These are phyloP conservation scores for Aspergillus egyptiacus DNA, from an alignment of 495 filamentous ascomycete species.

Conservation along the genomic window DNA sequence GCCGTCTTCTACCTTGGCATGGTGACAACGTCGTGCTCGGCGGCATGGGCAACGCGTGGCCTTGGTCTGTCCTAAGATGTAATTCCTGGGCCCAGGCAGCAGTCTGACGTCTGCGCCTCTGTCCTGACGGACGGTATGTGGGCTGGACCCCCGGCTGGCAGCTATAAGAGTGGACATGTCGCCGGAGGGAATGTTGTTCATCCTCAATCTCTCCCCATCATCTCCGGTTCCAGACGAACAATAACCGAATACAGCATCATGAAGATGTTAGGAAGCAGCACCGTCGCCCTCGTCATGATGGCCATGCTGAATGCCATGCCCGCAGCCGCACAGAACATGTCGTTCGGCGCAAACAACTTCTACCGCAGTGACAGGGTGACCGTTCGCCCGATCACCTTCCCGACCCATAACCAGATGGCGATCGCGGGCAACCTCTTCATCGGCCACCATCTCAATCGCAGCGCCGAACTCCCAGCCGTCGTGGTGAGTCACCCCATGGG, in stretches of 20 bases:
- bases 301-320: conserved; percentile 1
- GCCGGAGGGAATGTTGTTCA: too few relatives aligned
- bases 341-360: conserved; percentile 26
- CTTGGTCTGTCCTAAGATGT: too few relatives aligned
- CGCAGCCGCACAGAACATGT: conserved; percentile 25
- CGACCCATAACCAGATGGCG: conserved; percentile 18
- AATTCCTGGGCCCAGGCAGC: too few relatives aligned
- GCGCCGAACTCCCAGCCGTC: conserved; percentile 13
- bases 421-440: conserved; percentile 23
- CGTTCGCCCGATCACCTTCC: conserved; percentile 17
- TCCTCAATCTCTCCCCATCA: too few relatives aligned
- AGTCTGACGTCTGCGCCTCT: too few relatives aligned
- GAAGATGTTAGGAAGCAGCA: not conserved
- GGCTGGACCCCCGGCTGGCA: too few relatives aligned
- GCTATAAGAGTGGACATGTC: too few relatives aligned
- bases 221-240: too few relatives aligned
- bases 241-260: not conserved
- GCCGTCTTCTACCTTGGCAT: too few relatives aligned
- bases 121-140: too few relatives aligned
- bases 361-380: conserved; percentile 24
- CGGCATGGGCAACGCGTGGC: too few relatives aligned
- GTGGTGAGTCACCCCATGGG: conserved; percentile 32
- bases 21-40: too few relatives aligned
- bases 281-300: not conserved
- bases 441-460: conserved; percentile 12